These are phyloP conservation scores for Penicillium occitanis DNA, from an alignment of 2,329 filamentous ascomycete genomes.

Conservation along the genomic window DNA sequence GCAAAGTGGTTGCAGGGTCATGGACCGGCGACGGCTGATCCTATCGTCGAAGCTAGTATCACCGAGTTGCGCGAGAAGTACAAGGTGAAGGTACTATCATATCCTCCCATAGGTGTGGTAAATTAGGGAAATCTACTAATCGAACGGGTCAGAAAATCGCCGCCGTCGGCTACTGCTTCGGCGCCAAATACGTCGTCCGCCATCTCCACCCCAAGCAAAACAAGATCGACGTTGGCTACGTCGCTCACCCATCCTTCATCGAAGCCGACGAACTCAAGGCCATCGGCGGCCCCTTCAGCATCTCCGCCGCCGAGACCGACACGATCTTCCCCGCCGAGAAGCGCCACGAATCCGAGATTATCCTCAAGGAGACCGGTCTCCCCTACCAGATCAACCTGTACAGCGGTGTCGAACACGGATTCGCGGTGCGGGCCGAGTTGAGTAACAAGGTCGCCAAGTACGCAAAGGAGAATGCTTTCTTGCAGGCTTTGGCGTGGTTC, in stretches of 20 bases:
- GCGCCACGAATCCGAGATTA: constrained; percentile 59
- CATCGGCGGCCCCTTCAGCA: constrained; percentile 64
- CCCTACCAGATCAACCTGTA: constrained; percentile 74
- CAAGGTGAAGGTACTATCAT: constrained; percentile 25
- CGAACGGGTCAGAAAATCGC: constrained; percentile 25
- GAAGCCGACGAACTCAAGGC: constrained; percentile 61
- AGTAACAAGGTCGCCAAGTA: constrained; percentile 57
- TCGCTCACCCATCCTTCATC: constrained; percentile 74
- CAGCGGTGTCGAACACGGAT: constrained; percentile 68
- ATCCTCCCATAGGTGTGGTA: no score
- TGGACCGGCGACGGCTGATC: constrained; percentile 45
- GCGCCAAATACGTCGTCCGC: constrained; percentile 63
- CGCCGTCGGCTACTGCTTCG: constrained; percentile 33
- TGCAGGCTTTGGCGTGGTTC: constrained; percentile 71
- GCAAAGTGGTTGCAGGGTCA: constrained; percentile 44
- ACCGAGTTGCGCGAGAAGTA: constrained; percentile 33
- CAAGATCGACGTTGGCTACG: constrained; percentile 63
- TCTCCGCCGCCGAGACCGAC: constrained; percentile 61
- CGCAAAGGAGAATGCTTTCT: constrained; percentile 74
- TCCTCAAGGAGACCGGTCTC: constrained; percentile 53
- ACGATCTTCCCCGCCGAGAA: constrained; percentile 56
- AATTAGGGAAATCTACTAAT: neutral
- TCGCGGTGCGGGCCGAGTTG: constrained; percentile 65
- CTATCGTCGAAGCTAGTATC: constrained; percentile 46
- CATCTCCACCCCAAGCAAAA: constrained; percentile 59